Conservation (phyloP, 495 filamentous ascomycete species). For the Trichoderma erinaceum region DNA sequence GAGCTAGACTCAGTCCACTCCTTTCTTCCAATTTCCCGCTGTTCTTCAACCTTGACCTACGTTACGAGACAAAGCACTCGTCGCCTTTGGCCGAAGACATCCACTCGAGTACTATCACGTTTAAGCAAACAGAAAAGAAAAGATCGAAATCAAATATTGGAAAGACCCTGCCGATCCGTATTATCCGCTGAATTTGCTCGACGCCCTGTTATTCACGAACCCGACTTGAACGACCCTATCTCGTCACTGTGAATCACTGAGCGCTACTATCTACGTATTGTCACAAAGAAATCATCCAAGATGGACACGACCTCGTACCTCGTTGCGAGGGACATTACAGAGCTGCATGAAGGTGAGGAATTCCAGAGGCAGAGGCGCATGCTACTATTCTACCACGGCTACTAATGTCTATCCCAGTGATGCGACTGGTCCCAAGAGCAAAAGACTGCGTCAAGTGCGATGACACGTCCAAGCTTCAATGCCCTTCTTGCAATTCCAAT, state of each 20-base stretch:
- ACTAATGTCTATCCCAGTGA: not conserved
- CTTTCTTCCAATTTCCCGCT: conserved; percentile 6
- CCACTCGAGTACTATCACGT: not conserved
- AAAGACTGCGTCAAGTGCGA: conserved; percentile 28
- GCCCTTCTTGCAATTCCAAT: conserved; percentile 38
- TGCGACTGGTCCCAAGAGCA: conserved; percentile 24
- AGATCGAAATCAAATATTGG: not conserved
- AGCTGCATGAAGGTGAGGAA: conserved; percentile 10
- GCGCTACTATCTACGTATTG: not conserved
- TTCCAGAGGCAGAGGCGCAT: not conserved
- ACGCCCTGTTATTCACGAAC: not conserved
- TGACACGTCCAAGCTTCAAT: conserved; percentile 15
- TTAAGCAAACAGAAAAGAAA: not conserved
- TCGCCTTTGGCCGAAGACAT: not conserved
- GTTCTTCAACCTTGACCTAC: not conserved
- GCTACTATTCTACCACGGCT: not conserved
- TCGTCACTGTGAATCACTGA: not conserved
- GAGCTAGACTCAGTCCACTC: conserved; percentile 15
- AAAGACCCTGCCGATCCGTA: not conserved
- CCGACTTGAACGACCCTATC: not conserved
- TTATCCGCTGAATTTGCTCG: not conserved
- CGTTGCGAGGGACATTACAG: conserved; percentile 13
- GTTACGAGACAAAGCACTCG: not conserved
- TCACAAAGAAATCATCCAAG: not conserved
- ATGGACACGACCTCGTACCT: not conserved